Conservation (phyloP, 2,329 filamentous ascomycete genomes). For the Catunica adiposa region DNA sequence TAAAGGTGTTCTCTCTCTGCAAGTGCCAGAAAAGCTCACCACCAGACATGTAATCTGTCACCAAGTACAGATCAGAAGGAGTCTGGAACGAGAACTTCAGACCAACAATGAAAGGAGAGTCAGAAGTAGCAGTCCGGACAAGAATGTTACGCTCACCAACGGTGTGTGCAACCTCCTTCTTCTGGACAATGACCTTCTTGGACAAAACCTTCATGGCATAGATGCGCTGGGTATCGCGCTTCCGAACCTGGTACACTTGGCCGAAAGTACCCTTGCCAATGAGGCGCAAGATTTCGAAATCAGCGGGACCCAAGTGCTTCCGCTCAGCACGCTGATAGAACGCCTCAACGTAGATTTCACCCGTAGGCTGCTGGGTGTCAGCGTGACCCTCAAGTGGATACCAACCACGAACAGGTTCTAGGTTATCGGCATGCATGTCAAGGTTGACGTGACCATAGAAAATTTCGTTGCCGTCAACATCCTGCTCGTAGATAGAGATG, state of each 20-base stretch:
- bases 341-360: conserved; percentile 78
- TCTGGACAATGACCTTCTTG: conserved; percentile 99
- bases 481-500: conserved; percentile 79
- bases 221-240: conserved; percentile 88
- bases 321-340: conserved; percentile 75
- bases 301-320: conserved; percentile 82
- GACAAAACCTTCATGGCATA: conserved; percentile 99
- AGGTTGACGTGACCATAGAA: conserved; percentile 86
- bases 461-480: conserved; percentile 56
- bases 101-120: conserved; percentile 94
- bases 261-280: conserved; percentile 98
- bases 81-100: conserved; percentile 99
- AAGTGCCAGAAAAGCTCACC: conserved; percentile 98
- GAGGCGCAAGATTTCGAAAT: conserved; percentile 89
- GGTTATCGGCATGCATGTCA: conserved; percentile 47
- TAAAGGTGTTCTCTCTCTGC: conserved; percentile 90
- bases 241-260: conserved; percentile 94
- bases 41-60: conserved; percentile 98
- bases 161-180: conserved; percentile 97
- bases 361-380: conserved; percentile 56
- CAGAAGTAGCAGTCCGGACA: conserved; percentile 84
- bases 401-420: conserved; percentile 66
- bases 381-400: conserved; percentile 61
- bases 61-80: conserved; percentile 88
- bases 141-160: conserved; percentile 94